A percentile compares a stretch with the other conserved stretches of the same genome.
Evolutionary conservation across 2,329 filamentous ascomycete species (phyloP).

Genomic region (Dothidotthia symphoricarpi): DNA sequence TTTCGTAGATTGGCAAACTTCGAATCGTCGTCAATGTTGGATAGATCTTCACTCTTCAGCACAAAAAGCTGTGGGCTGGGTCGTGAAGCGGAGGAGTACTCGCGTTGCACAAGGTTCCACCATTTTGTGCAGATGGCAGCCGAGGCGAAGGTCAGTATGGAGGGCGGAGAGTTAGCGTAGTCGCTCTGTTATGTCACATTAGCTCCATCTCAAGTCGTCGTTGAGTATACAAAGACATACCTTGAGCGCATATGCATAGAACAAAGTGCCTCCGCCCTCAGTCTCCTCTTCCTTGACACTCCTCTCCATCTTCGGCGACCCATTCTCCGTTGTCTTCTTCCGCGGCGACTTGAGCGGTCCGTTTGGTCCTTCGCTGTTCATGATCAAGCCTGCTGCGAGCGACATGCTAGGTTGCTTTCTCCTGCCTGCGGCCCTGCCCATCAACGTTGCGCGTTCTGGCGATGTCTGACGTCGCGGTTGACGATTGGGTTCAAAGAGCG

Average conservation of each 20-base stretch:
- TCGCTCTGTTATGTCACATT: constrained; percentile 24
- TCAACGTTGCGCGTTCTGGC: constrained; percentile 15
- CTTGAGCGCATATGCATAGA: constrained; percentile 40
- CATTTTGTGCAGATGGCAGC: constrained; percentile 32
- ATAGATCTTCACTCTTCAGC: constrained; percentile 36
- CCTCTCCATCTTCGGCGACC: constrained; percentile 7
- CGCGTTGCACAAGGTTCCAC: constrained; percentile 35
- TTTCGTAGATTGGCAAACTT: constrained; percentile 31
- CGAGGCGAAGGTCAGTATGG: constrained; percentile 37
- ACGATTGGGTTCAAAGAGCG: constrained; percentile 24
- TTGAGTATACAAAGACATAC: constrained; percentile 15
- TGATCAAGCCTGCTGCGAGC: constrained; percentile 39
- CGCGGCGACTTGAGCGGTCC: constrained; percentile 18
- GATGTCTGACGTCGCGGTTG: constrained; percentile 22
- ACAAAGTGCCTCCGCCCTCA: constrained; percentile 19
- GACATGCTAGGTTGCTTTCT: constrained; percentile 17
- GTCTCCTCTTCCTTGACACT: constrained; percentile 3
- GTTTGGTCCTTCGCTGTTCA: constrained; percentile 28
- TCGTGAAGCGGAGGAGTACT: constrained; percentile 33
- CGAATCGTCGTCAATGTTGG: constrained; percentile 34
- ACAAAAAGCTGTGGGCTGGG: constrained; percentile 37
- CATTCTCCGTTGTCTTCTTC: constrained; percentile 11
- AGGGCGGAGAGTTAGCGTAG: constrained; percentile 32
- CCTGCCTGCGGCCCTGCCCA: constrained; percentile 20
- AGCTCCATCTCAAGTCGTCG: constrained; percentile 4